These are phyloP conservation scores for Scortechinia acanthostroma DNA, from an alignment of 2,329 filamentous ascomycete species.

Conservation along the genomic window DNA sequence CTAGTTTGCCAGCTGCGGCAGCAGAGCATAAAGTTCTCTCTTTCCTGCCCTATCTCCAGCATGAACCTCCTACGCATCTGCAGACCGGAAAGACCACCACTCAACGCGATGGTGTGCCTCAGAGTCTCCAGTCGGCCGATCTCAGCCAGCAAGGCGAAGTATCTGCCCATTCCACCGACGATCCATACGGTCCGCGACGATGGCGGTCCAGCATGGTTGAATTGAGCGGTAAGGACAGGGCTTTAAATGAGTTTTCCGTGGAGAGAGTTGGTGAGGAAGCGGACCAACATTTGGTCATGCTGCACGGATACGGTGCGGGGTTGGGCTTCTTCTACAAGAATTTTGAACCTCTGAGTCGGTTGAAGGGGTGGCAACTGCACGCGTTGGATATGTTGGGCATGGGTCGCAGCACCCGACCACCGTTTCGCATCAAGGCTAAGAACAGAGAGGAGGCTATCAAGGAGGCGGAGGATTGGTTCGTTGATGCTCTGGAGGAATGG, in stretches of 20 bases:
- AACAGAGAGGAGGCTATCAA: slow-evolving; percentile 71
- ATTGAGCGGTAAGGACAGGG: slow-evolving; percentile 77
- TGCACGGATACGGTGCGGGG: slow-evolving; percentile 93
- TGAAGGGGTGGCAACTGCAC: slow-evolving; percentile 79
- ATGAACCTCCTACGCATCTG: slow-evolving; percentile 52
- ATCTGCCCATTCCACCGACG: slow-evolving; percentile 36
- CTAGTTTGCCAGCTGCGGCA: slow-evolving; percentile 69
- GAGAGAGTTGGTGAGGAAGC: slow-evolving; percentile 73
- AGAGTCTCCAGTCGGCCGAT: slow-evolving; percentile 21
- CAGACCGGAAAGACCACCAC: slow-evolving; percentile 13
- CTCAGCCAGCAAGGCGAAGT: slow-evolving; percentile 32
- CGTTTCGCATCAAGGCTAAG: slow-evolving; percentile 80
- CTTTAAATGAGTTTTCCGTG: slow-evolving; percentile 86
- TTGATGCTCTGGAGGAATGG: slow-evolving; percentile 96
- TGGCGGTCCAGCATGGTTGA: slow-evolving; percentile 83
- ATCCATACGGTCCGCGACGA: slow-evolving; percentile 76
- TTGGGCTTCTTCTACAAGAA: slow-evolving; percentile 98
- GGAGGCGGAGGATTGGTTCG: slow-evolving; percentile 91
- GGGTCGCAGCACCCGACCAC: slow-evolving; percentile 78
- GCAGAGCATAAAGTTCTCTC: slow-evolving; percentile 85
- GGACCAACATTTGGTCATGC: slow-evolving; percentile 84
- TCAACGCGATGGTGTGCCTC: slow-evolving; percentile 15
- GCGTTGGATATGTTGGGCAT: slow-evolving; percentile 93
- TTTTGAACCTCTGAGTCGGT: slow-evolving; percentile 77
- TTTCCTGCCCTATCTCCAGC: slow-evolving; percentile 74